Evolutionary conservation across 2,329 filamentous ascomycete species (phyloP), one percentile per base, ranked within the genome.

Genomic region (Xylaria sp.): DNA sequence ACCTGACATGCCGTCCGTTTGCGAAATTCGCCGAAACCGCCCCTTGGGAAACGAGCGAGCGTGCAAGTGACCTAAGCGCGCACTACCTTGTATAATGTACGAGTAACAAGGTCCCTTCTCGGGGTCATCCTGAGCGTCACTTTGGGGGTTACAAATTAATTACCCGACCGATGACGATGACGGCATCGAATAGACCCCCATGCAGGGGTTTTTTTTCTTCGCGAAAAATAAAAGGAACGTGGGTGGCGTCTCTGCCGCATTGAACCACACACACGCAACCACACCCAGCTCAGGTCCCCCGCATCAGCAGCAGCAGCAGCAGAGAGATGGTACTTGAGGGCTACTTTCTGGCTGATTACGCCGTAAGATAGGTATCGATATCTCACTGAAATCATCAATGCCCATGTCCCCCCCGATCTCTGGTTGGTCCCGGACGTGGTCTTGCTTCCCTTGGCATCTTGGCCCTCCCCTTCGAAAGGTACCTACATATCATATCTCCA

Each of bases 151-250:
- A n/a, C 9, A 23, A 11, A n/a, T 30, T n/a, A 49, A 9, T 49
- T 23, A 30, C 54, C 16, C 49, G 60, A 58, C 61, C 49, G 60
- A 58, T 58, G 58, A 60, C 56, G 59, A 63, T 63, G 61, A 63
- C 59, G 61, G 51, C 59, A 63, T 63, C 44, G 51, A 52, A 51
- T 5, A 23, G 5, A 23, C 23, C 23, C 53, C 47, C 13, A 51
- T 58, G 39, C 54, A 50, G 47, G 55, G 50, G 61, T 37, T 49
- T 19, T 23, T 23, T 23, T 3, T 23, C 23, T 23, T 23, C 23
- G 47, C 18, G 18, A 11, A 23, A 23, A 23, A 23, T 23, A 23
- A 23, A 23, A 8, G 30, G 18, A 49, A 13, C 47, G 47, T 49
- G 47, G 47, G 47, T 46, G 42, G 42, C 42, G 42, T 46, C 23